Percentiles rank a stretch among this genome's conserved stretches.
phyloP scores from a whole-genome alignment of 306 rosid genomes.

The Leucaena leucocephala region DNA sequence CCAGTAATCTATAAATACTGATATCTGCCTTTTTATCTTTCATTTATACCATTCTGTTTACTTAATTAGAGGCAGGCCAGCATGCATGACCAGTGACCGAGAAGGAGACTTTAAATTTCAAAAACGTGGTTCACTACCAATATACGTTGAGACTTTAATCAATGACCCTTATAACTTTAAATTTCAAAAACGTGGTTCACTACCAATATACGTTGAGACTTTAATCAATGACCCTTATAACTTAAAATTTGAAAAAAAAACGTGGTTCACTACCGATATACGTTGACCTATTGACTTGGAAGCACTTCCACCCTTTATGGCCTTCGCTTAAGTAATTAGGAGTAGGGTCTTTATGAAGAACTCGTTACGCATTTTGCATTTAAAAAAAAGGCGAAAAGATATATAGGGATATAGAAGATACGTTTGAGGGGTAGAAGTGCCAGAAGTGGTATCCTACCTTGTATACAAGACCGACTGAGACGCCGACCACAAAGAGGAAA shows the following conservation, averaged over 20 bases:
- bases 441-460: constrained; percentile 48
- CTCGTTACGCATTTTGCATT: neutral
- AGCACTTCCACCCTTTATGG: neutral
- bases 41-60: neutral
- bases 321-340: neutral
- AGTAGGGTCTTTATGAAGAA: neutral
- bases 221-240: constrained; percentile 3
- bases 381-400: neutral
- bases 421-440: neutral
- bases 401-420: neutral
- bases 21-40: neutral
- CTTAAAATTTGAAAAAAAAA: neutral
- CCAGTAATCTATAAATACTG: neutral
- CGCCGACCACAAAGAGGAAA: constrained; percentile 75
- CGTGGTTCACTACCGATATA: neutral
- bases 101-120: neutral
- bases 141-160: neutral
- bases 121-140: neutral
- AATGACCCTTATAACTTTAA: neutral
- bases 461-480: constrained; percentile 68
- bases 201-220: neutral
- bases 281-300: neutral
- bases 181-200: neutral
- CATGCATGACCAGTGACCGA: neutral
- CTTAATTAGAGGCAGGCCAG: neutral